Evolutionary conservation across 1,284 basidiomycete species (phyloP), one percentile per base, ranked within the genome.

Genomic region (Trichosporon asahii): DNA sequence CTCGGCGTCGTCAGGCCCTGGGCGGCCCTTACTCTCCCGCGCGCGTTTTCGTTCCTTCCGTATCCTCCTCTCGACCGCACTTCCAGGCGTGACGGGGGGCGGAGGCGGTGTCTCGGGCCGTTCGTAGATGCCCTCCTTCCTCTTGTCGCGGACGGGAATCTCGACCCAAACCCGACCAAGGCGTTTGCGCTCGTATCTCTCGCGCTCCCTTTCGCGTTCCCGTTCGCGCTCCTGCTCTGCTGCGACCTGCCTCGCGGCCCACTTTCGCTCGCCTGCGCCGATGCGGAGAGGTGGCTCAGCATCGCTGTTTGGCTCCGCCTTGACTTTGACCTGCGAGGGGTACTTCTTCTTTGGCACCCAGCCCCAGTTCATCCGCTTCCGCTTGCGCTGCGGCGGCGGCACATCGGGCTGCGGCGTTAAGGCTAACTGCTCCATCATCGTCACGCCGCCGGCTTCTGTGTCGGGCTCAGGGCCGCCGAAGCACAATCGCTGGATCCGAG

Each of bases 281-380:
- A 37, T 37, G 3, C 11, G 11, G 3, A n/a, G 33, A 12, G 37
- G 63, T 11, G 23, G 11, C 14, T 15, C 29, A 3, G 5, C 35
- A 3, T 27, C 33, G 63, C 11, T 29, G 9, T 5, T 15, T 12
- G 35, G 35, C 35, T 40, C 35, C 1, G 33, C 14, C 63, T 64
- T 40, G 63, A 37, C 37, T 8, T 5, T 6, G 11, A 37, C 35
- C 5, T 25, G 6, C 33, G 7, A 7, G 5, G 35, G 61, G 61
- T 37, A 15, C 35, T 31, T 14, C 63, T 40, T 23, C 35, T 40
- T 40, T 11, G 14, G 11, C 1, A 27, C 14, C 33, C 61, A 23
- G 23, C 63, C 63, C 21, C 21, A 15, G 23, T 44, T 64, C 35
- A 25, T 23, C 15, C 77, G 76, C 53, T 77, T 78, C 7, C 71